Evolutionary conservation across 805 yeast species (phyloP), one percentile per base, ranked within the genome.

Genomic region (Ogataea salicorniae): DNA sequence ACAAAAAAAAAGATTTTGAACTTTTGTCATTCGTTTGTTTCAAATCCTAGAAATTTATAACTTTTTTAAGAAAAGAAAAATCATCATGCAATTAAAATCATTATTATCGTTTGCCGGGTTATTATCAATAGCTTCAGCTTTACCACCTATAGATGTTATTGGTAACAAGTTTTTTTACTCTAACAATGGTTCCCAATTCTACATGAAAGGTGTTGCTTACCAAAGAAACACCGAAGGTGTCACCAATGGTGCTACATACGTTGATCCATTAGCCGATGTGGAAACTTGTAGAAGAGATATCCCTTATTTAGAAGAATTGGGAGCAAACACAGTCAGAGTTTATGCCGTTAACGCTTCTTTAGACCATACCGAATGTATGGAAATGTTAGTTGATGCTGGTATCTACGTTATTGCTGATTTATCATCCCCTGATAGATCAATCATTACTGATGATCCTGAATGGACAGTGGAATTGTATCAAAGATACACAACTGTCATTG

Each of bases 381-480:
- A 76, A 42, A 75, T 80, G 13, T 77, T 87, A 48, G 76, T 76
- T 48, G 87, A 86, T 23, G 95, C 92, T 47, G 97, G 97, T 45
- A 91, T 94, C 58, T 94, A 94, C 63, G 88, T 92, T 31, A 70
- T 94, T 60, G 83, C 95, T 37, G 99, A 94, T 70, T 77, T 94
- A 57, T 81, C 96, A 36, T 90, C 91, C 62, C 97, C 98, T 4
- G 79, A 79, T 41, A 61, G 69, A 39, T 88, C 97, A 26, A 84
- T 92, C 59, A 76, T 80, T 62, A 81, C 97, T 63, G 78, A 79
- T 61, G 67, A 73, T 46, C 98, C 99, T 35, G 67, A 71, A 46
- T 90, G 97, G 96, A 80, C 82, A 63, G 69, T 80, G 42, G 79
- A 74, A 29, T 74, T 89, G 46, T 86, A 79, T 69, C 71, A 80